Conservation (phyloP, 345 rosid species). For the Trapa incisa region DNA sequence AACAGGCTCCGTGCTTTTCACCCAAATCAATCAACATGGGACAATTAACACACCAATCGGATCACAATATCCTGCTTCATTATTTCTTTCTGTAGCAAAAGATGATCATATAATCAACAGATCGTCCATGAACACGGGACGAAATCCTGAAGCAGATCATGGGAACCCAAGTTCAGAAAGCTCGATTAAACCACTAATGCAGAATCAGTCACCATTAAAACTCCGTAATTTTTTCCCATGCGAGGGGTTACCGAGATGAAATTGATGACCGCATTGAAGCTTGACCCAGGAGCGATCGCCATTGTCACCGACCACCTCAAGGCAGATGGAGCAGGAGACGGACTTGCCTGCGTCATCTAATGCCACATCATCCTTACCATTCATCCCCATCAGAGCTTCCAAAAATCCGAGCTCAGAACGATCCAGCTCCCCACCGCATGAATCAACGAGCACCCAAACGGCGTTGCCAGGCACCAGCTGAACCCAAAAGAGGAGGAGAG, state of each 20-base stretch:
- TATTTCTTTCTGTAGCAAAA: not conserved
- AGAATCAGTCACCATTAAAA: not conserved
- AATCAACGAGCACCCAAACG: not conserved
- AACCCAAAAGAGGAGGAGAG: not conserved
- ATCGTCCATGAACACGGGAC: not conserved
- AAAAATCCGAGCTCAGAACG: not conserved
- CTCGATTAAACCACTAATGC: not conserved
- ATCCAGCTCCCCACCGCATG: constrained; percentile 1
- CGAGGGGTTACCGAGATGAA: constrained; percentile 59
- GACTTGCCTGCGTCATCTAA: constrained; percentile 39
- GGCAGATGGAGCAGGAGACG: constrained; percentile 93
- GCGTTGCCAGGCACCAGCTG: not conserved
- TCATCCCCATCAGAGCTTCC: constrained; percentile 55
- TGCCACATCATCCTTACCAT: constrained; percentile 29
- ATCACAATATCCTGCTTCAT: not conserved
- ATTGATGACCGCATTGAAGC: constrained; percentile 93
- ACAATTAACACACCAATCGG: not conserved
- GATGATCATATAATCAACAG: not conserved
- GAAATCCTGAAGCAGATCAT: constrained; percentile 2
- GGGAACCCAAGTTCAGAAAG: not conserved
- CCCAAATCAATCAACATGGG: not conserved
- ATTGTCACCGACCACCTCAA: constrained; percentile 55
- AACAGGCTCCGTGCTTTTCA: not conserved
- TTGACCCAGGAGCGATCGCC: constrained; percentile 96
- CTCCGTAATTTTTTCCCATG: not conserved